A percentile compares a stretch with the other conserved stretches of the same genome.
Evolutionary conservation across 306 rosid genomes (phyloP).

Genomic region (Medicago arabica): DNA sequence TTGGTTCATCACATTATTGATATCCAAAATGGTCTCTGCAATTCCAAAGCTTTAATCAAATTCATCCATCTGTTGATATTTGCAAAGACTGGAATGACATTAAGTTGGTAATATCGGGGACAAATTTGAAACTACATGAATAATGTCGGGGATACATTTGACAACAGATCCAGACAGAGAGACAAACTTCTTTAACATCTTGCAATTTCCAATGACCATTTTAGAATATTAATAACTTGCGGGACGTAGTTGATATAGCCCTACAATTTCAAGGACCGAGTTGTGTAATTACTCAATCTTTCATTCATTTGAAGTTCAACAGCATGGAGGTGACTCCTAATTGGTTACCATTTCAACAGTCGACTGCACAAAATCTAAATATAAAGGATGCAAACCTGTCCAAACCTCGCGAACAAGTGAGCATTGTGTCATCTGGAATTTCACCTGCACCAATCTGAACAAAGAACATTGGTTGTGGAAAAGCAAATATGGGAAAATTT

Average conservation of each 20-base stretch:
- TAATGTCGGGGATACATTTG: neutral
- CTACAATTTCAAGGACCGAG: neutral
- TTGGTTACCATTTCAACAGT: constrained; percentile 26
- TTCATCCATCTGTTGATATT: neutral
- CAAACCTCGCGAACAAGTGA: constrained; percentile 78
- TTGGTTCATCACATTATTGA: neutral
- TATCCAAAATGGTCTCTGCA: neutral
- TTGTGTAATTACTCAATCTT: neutral
- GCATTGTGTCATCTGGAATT: constrained; percentile 89
- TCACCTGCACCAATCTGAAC: constrained; percentile 97
- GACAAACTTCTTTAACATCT: neutral
- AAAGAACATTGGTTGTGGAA: constrained; percentile 44
- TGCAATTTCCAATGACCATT: neutral
- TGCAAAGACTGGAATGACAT: neutral
- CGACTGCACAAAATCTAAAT: constrained; percentile 35
- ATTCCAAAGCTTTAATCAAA: too few species aligned
- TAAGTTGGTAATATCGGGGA: too few species aligned
- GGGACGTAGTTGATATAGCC: too few species aligned
- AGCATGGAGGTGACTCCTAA: constrained; percentile 47
- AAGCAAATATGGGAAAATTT: constrained; percentile 26
- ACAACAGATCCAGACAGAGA: neutral
- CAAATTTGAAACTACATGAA: neutral
- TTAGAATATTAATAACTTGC: neutral
- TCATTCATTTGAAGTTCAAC: constrained; percentile 45
- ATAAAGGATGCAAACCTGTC: constrained; percentile 73